Base-by-base conservation (phyloP, 2,329 filamentous ascomycete species). In the Botrytis porri region DNA sequence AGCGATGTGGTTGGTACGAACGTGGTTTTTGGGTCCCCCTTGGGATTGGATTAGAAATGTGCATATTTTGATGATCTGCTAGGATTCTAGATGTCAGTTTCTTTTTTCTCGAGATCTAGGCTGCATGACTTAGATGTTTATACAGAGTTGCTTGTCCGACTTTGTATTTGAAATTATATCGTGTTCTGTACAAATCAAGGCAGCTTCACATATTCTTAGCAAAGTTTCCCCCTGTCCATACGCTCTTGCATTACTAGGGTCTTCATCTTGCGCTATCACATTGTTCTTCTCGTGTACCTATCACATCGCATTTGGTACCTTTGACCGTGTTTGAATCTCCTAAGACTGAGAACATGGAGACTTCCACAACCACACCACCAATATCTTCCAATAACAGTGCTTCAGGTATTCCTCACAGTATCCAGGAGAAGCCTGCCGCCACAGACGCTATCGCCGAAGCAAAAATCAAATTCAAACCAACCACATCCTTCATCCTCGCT, bases 401-500 rank as follows among this genome's bases (percentile, higher is more conserved):
- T 41, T 59, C 35, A 16, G 10, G 43, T 43, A 4, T 43, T 25
- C 5, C 25, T n/a, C 14, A 32, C n/a, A 35, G 12, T 54, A 43
- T 43, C 9, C 66, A 69, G 18, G 22, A 54, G 7, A 63, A 70
- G 14, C 16, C 32, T 20, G 5, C 41, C 7, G 6, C 32, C 4
- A 25, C 9, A 35, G 39, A 37, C 22, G 10, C 6, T 4, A 8
- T 3, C 10, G 7, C n/a, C 5, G 12, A n/a, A 18, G n/a, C 37
- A 25, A 61, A 70, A 37, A 43, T 71, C 35, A 74, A 48, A 22
- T 80, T 80, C 69, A 77, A 78, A 65, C 78, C 79, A 4, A 73
- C 71, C 10, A 71, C 67, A 48, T 73, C 71, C 22, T 79, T 80
- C 69, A 62, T 77, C 10, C 66, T 80, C 16, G 79, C 78, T 0